These are phyloP conservation scores for Crithidia brevicula DNA, from an alignment of 208 protist genomes.

Conservation along the genomic window DNA sequence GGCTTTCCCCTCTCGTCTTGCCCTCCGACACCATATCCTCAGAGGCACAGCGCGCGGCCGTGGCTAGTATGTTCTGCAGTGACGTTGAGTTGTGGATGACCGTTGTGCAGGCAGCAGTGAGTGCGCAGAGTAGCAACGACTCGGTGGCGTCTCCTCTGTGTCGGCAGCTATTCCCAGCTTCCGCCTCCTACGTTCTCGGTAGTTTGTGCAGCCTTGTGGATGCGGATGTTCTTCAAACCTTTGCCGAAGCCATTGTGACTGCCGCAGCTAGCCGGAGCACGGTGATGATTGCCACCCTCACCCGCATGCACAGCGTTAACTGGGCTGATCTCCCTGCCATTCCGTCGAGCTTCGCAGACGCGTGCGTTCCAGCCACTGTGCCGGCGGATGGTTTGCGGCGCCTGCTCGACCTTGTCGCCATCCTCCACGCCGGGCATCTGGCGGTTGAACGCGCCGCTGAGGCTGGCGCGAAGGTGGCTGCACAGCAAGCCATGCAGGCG, in stretches of 20 bases:
- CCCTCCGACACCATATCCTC: not conserved
- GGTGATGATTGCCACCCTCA: not conserved
- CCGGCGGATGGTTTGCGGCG: slow-evolving; percentile 7
- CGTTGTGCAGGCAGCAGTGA: slow-evolving; percentile 21
- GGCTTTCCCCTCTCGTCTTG: slow-evolving; percentile 25
- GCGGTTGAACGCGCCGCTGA: not conserved
- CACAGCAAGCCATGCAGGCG: slow-evolving; percentile 4
- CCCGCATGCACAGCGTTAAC: not conserved
- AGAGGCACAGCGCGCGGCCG: not conserved
- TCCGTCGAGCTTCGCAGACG: not conserved
- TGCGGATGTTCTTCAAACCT: not conserved
- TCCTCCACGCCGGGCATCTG: slow-evolving; percentile 1
- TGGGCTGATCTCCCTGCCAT: no score
- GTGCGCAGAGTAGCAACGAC: not conserved
- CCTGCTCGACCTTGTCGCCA: slow-evolving; percentile 1
- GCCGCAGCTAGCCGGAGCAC: no score
- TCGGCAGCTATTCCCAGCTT: slow-evolving; percentile 11
- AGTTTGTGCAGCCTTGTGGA: not conserved
- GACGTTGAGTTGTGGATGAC: slow-evolving; percentile 14
- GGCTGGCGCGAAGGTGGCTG: slow-evolving; percentile 1
- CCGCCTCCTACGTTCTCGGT: slow-evolving; percentile 5
- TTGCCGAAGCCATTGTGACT: not conserved
- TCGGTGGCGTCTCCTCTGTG: not conserved
- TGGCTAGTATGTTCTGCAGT: not conserved
- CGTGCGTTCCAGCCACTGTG: not conserved